Conservation (phyloP, 441 rosid genomes). For the Cnidoscolus chayamansa region DNA sequence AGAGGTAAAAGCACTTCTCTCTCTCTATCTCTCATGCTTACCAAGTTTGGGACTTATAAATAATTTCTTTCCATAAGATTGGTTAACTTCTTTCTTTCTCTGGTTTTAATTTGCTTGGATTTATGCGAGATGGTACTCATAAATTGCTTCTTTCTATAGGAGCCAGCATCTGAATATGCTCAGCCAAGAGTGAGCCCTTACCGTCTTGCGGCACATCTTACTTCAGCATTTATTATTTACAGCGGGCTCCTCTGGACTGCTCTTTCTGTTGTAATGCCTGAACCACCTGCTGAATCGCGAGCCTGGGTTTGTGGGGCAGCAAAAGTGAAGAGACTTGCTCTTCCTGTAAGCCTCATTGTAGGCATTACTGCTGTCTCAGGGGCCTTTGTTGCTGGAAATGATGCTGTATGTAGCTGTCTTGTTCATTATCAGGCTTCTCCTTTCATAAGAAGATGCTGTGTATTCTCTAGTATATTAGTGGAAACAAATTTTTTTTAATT, state of each 20-base stretch:
- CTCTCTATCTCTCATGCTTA: neutral
- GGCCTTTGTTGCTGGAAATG: constrained; percentile 96
- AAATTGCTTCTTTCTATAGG: constrained; percentile 39
- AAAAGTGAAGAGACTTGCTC: constrained; percentile 74
- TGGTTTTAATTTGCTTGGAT: neutral
- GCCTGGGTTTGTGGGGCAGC: constrained; percentile 80
- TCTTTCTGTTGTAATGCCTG: constrained; percentile 86
- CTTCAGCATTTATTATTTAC: constrained; percentile 87
- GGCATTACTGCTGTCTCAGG: constrained; percentile 87
- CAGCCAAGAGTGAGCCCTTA: constrained; percentile 94
- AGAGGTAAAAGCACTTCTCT: constrained; percentile 47
- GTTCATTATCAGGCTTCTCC: neutral
- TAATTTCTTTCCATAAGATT: neutral
- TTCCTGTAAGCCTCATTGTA: constrained; percentile 77
- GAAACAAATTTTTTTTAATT: neutral
- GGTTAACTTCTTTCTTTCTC: neutral
- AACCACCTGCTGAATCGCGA: constrained; percentile 81
- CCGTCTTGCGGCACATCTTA: constrained; percentile 89
- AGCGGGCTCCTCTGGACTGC: constrained; percentile 93
- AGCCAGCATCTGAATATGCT: constrained; percentile 77
- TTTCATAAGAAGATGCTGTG: constrained; percentile 5
- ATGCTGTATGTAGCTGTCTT: constrained; percentile 56
- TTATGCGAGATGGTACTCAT: constrained; percentile 4
- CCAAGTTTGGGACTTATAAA: neutral
- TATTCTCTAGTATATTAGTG: constrained; percentile 9